Conservation (phyloP, 768 basidiomycete species). For the Guyanaporus albipodus region DNA sequence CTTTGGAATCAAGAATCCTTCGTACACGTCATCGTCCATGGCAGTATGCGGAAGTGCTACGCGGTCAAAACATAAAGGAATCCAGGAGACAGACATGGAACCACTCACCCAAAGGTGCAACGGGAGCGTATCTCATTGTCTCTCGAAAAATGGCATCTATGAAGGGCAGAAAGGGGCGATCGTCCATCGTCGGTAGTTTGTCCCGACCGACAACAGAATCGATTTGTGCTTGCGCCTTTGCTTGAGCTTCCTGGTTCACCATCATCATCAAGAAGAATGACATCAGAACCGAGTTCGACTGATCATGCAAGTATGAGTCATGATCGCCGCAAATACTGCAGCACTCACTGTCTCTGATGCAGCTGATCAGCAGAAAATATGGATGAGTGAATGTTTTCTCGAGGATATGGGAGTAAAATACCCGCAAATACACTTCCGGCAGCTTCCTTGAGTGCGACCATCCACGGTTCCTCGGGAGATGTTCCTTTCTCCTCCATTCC, state of each 20-base stretch:
- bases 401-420: not conserved
- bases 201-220: constrained; percentile 3
- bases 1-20: constrained; percentile 48
- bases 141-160: constrained; percentile 11
- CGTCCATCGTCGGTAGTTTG: constrained; percentile 1
- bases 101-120: constrained; percentile 2
- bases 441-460: not conserved
- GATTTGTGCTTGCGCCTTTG: constrained; percentile 5
- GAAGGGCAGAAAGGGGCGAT: constrained; percentile 8
- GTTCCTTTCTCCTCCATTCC: not conserved
- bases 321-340: not conserved
- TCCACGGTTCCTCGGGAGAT: not conserved
- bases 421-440: constrained; percentile 5
- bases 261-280: constrained; percentile 13
- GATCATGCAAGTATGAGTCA: not conserved
- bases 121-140: not conserved
- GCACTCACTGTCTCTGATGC: constrained; percentile 5
- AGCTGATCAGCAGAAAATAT: not conserved
- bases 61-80: not conserved
- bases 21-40: constrained; percentile 38
- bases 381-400: not conserved
- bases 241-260: constrained; percentile 2
- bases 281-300: constrained; percentile 3
- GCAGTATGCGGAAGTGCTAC: constrained; percentile 25
- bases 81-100: not conserved